Conservation (phyloP, 495 filamentous ascomycete species). For the Hypoxylon lienhwacheense region DNA sequence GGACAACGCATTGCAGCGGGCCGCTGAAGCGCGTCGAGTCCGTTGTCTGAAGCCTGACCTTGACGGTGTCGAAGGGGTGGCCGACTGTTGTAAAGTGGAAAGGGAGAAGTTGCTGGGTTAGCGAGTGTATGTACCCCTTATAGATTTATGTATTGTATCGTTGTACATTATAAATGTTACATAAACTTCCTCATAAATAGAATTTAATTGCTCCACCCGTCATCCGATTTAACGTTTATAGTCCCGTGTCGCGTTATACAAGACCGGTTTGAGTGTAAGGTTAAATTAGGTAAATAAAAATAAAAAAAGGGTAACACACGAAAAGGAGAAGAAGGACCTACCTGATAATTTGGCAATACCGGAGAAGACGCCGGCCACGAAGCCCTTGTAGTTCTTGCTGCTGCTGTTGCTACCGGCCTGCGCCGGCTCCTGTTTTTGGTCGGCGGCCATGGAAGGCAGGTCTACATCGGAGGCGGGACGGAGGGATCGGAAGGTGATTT, state of each 20-base stretch:
- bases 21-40: slow-evolving; percentile 74
- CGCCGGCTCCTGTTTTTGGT: slow-evolving; percentile 35
- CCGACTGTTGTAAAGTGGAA: slow-evolving; percentile 51
- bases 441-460: slow-evolving; percentile 29
- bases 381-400: slow-evolving; percentile 77
- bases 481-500: neutral
- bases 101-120: no score
- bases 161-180: no score
- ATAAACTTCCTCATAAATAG: no score
- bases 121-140: no score
- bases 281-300: neutral
- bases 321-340: slow-evolving; percentile 52
- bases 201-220: no score
- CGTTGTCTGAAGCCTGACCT: slow-evolving; percentile 93
- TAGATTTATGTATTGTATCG: no score
- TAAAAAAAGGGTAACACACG: no score
- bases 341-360: slow-evolving; percentile 89
- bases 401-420: slow-evolving; percentile 60
- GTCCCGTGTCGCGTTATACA: no score
- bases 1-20: slow-evolving; percentile 80
- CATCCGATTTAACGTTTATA: no score
- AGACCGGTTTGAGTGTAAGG: no score
- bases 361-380: slow-evolving; percentile 91
- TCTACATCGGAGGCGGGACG: slow-evolving; percentile 12
- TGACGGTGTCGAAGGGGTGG: slow-evolving; percentile 87